phyloP scores from a whole-genome alignment of 2,329 filamentous ascomycete species.

The Parastagonospora avenae region DNA sequence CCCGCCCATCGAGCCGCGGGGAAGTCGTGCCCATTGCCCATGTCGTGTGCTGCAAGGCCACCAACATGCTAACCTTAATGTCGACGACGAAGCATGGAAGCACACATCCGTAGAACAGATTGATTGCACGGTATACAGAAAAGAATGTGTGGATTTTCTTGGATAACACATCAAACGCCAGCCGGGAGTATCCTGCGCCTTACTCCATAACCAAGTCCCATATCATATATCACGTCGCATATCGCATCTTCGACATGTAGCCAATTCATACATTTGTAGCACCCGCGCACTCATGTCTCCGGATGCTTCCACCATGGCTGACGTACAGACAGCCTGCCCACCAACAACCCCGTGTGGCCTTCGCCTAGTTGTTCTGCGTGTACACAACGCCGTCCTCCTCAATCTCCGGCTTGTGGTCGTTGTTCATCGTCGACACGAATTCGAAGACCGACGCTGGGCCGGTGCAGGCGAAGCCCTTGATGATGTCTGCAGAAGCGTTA shows the following conservation, averaged over 20 bases:
- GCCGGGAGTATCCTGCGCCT: not conserved
- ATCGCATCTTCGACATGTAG: too few species aligned
- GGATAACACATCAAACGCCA: not conserved
- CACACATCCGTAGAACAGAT: not conserved
- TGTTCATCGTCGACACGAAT: conserved; percentile 67
- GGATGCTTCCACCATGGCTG: too few species aligned
- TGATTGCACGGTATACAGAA: not conserved
- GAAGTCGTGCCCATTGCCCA: conserved; percentile 13
- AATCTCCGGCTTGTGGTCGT: conserved; percentile 66
- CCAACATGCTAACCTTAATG: not conserved
- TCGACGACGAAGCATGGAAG: not conserved
- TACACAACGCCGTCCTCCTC: conserved; percentile 77
- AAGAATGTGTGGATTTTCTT: not conserved
- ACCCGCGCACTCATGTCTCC: not conserved
- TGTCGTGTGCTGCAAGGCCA: conserved; percentile 5
- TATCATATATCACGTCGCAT: not conserved
- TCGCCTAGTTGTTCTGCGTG: conserved; percentile 36
- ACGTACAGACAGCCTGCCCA: too few species aligned
- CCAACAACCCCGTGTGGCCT: not conserved
- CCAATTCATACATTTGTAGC: not conserved
- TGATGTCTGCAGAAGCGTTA: conserved; percentile 25
- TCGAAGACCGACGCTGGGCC: conserved; percentile 72
- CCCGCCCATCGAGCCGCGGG: conserved; percentile 24
- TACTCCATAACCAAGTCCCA: conserved; percentile 1
- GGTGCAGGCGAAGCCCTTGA: conserved; percentile 78